phyloP scores from a whole-genome alignment of 768 basidiomycete species.

The Tylopilus vinaceipallidus region DNA sequence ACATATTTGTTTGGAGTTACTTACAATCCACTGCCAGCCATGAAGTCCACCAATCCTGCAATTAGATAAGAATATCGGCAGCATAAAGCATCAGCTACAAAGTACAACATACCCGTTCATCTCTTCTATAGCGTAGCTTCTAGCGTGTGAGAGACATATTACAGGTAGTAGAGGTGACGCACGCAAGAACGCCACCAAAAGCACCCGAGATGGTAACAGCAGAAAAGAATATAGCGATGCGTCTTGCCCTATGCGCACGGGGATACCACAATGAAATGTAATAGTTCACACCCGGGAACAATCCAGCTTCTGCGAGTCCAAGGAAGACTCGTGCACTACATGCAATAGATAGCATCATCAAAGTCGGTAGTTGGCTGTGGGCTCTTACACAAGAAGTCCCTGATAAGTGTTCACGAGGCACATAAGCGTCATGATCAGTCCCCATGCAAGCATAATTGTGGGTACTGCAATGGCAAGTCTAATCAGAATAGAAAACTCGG shows the following conservation, averaged over 20 bases:
- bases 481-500: slow-evolving; percentile 8
- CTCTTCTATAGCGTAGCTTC: slow-evolving; percentile 34
- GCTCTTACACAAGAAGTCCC: slow-evolving; percentile 30
- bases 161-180: slow-evolving; percentile 15
- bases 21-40: slow-evolving; percentile 40
- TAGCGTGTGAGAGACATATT: background rate
- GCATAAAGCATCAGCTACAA: slow-evolving; percentile 6
- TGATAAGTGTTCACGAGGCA: slow-evolving; percentile 35
- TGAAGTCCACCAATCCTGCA: slow-evolving; percentile 29
- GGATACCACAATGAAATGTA: slow-evolving; percentile 61
- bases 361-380: background rate
- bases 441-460: slow-evolving; percentile 40
- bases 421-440: slow-evolving; percentile 38
- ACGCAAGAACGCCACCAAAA: slow-evolving; percentile 51
- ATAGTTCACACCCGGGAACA: slow-evolving; percentile 42
- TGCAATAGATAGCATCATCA: background rate
- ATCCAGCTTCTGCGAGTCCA: slow-evolving; percentile 47
- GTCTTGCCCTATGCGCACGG: slow-evolving; percentile 51
- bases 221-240: slow-evolving; percentile 63
- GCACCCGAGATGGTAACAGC: slow-evolving; percentile 56
- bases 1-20: slow-evolving; percentile 2
- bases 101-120: slow-evolving; percentile 32
- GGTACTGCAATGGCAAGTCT: slow-evolving; percentile 32
- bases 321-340: slow-evolving; percentile 41
- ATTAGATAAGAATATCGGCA: background rate